Base-by-base conservation (phyloP, 106 monocot species). In the Ottelia alismoides region DNA sequence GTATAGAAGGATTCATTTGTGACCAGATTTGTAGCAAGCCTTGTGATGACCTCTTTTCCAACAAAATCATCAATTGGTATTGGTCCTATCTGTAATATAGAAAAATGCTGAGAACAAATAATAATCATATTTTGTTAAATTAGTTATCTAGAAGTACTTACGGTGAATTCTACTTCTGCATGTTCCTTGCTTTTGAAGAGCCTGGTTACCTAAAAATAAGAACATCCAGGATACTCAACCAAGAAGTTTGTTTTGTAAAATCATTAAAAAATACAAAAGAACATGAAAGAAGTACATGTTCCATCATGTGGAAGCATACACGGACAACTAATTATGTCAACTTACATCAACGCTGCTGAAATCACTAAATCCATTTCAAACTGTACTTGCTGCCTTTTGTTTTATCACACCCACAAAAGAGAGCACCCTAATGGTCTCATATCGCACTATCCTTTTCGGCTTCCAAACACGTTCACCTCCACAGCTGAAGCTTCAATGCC, bases 1-100 rank as follows among this genome's bases (percentile, higher is more conserved):
- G 87, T 81, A 55, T 78, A 78, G 55, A 87, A 87, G 72, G 69
- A 75, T 45, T 31, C 63, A 56, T 78, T 78, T 46, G 87, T 81
- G 22, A 43, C 74, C 87, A 87, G 74, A 52, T 75, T 78, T 60
- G 87, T 56, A 20, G 74, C 75, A 55, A 87, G 47, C 12, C 75
- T 64, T 29, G 78, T 82, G 47, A 87, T 75, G 23, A 87, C 66
- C 64, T 81, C 81, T 49, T 73, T 78, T 49, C 74, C 73, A 45
- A 66, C 52, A 45, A 31, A 66, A 67, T 67, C 65, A 59, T 78
- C 72, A 14, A 57, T 55, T 17, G 72, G 63, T 31, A 77, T 62
- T 26, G 77, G 77, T 5, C 74, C 65, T 66, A 57, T 64, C 76
- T 70, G 23, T 46, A 74, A 19, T 17, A 54, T 10, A 32, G 2